phyloP scores from a whole-genome alignment of 768 basidiomycete genomes.

The Trametes cinnabarina region DNA sequence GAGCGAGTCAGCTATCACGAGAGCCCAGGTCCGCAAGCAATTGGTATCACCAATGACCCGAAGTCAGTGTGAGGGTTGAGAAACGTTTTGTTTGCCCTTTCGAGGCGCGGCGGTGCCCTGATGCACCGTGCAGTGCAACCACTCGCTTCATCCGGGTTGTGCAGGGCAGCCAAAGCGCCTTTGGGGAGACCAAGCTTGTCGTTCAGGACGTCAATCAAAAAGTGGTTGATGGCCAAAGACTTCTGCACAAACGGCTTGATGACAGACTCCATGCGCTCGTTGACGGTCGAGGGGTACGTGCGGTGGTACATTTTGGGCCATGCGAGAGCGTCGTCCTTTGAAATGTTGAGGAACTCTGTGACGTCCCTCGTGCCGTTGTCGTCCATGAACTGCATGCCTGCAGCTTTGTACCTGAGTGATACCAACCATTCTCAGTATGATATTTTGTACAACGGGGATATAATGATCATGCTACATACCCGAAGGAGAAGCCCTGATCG shows the following conservation, averaged over 20 bases:
- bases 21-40: background rate
- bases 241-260: constrained; percentile 30
- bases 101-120: constrained; percentile 30
- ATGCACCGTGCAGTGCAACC: constrained; percentile 35
- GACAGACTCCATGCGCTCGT: constrained; percentile 28
- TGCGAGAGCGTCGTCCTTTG: constrained; percentile 37
- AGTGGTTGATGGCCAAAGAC: constrained; percentile 31
- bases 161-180: constrained; percentile 30
- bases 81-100: constrained; percentile 27
- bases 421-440: background rate
- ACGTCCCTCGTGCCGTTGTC: constrained; percentile 33
- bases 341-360: constrained; percentile 36
- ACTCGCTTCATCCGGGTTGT: constrained; percentile 29
- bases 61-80: constrained; percentile 40
- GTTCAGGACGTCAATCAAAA: constrained; percentile 32
- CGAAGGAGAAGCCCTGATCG: constrained; percentile 39
- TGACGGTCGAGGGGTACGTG: constrained; percentile 33
- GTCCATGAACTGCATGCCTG: constrained; percentile 34
- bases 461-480: constrained; percentile 22
- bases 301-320: constrained; percentile 32
- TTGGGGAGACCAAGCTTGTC: constrained; percentile 33
- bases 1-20: background rate
- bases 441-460: background rate
- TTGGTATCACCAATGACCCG: constrained; percentile 30
- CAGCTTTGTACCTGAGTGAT: constrained; percentile 29